Evolutionary conservation across 768 basidiomycete genomes (phyloP).

Genomic region (Mycena polygramma): DNA sequence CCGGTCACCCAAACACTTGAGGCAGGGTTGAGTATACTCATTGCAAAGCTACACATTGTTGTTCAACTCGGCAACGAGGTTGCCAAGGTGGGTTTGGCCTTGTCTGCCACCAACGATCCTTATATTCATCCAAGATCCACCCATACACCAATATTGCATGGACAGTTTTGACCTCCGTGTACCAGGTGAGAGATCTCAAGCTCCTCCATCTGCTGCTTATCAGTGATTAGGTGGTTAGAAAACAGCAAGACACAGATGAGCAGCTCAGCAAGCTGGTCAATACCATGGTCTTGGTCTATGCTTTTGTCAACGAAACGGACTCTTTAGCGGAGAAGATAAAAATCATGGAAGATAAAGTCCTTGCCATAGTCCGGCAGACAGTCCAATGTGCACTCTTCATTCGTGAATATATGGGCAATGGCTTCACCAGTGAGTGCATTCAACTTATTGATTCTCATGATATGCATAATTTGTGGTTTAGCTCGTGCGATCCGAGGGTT

Average conservation of each 20-base stretch:
- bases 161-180: conserved; percentile 4
- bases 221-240: conserved; percentile 39
- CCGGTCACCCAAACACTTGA: too few species aligned
- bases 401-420: background rate
- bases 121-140: background rate
- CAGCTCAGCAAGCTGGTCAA: background rate
- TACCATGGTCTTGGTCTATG: background rate
- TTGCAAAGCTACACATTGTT: too few species aligned
- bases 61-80: too few species aligned
- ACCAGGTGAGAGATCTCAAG: background rate
- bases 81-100: too few species aligned
- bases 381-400: background rate
- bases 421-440: conserved; percentile 2
- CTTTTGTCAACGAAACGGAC: background rate
- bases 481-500: background rate
- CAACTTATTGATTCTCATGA: too few species aligned
- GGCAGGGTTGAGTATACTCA: too few species aligned
- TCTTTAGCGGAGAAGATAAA: background rate
- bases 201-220: background rate
- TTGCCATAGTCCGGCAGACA: background rate
- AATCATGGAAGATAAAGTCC: background rate
- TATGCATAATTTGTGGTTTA: background rate
- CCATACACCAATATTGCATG: conserved; percentile 5
- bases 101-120: background rate
- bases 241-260: background rate